Percentiles rank a stretch among this genome's conserved stretches.
Evolutionary conservation across 176 grass and related monocot genomes (phyloP).

Genomic region (Bothriochloa decipiens): DNA sequence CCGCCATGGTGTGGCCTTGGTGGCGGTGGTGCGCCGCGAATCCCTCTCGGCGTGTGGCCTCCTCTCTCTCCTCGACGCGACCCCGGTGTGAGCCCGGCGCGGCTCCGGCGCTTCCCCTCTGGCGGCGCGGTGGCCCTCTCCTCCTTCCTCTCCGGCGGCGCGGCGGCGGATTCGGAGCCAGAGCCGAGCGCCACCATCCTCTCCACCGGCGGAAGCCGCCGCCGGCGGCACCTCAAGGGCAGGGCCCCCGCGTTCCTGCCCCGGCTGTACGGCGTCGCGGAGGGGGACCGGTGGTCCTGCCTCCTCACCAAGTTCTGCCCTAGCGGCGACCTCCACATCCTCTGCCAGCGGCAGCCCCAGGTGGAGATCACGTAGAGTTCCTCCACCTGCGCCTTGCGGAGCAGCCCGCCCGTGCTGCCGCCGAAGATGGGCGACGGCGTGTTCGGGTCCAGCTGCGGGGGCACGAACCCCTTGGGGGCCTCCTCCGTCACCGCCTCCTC

Average conservation of each 20-base stretch:
- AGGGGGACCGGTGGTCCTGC: constrained; percentile 84
- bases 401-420: constrained; percentile 89
- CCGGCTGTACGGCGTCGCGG: constrained; percentile 71
- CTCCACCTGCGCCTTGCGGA: constrained; percentile 97
- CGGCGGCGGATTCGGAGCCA: too few species aligned
- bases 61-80: too few species aligned
- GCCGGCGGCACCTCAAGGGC: too few species aligned
- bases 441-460: constrained; percentile 93
- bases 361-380: constrained; percentile 99
- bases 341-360: constrained; percentile 81
- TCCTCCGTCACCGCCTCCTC: constrained; percentile 40
- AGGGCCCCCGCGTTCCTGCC: constrained; percentile 96
- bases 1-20: too few species aligned
- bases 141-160: too few species aligned
- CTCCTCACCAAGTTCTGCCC: constrained; percentile 99
- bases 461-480: constrained; percentile 80
- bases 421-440: constrained; percentile 88
- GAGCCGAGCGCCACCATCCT: too few species aligned
- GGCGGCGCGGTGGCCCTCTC: too few species aligned
- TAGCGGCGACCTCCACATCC: constrained; percentile 96
- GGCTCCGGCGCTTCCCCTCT: too few species aligned
- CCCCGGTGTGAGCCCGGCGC: too few species aligned
- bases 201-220: too few species aligned
- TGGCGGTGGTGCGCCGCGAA: too few species aligned
- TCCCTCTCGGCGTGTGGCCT: too few species aligned